phyloP scores from a whole-genome alignment of 352 stramenopile genomes.

The Phytophthora pini region DNA sequence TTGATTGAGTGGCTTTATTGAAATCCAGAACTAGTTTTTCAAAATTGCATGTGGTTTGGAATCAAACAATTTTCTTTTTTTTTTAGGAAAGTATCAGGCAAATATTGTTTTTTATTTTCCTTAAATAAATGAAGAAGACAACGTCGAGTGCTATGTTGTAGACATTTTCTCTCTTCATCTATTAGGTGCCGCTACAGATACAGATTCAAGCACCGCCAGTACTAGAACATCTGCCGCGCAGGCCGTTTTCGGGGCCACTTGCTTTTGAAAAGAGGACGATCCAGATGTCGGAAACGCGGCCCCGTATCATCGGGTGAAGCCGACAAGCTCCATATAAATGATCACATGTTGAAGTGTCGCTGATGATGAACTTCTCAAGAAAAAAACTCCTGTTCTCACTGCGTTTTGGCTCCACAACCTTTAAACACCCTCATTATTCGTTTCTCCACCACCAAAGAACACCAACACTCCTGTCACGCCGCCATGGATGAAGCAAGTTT shows the following conservation, averaged over 20 bases:
- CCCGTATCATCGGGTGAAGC: conserved; percentile 14
- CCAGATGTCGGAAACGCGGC: conserved; percentile 6
- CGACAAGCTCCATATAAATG: conserved; percentile 15
- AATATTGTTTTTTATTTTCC: background rate
- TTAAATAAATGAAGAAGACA: too few species aligned
- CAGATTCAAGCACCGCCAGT: background rate
- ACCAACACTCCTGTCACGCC: background rate
- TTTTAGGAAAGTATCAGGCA: background rate
- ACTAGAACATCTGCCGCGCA: conserved; percentile 2
- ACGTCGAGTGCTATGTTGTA: too few species aligned
- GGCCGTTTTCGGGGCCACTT: conserved; percentile 3
- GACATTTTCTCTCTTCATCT: too few species aligned
- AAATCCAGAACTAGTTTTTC: background rate
- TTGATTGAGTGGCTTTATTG: background rate
- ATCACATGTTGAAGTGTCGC: conserved; percentile 28
- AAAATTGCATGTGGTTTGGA: too few species aligned
- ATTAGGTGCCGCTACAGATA: background rate
- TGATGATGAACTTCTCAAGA: conserved; percentile 8
- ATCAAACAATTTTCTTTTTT: too few species aligned
- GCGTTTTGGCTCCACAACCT: background rate
- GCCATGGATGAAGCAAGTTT: conserved; percentile 33
- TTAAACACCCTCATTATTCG: conserved; percentile 13
- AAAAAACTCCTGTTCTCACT: conserved; percentile 6
- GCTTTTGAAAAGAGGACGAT: conserved; percentile 4
- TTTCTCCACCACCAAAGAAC: conserved; percentile 6